These are phyloP conservation scores for Aspergillus neoniger DNA, from an alignment of 2,329 filamentous ascomycete genomes.

Conservation along the genomic window DNA sequence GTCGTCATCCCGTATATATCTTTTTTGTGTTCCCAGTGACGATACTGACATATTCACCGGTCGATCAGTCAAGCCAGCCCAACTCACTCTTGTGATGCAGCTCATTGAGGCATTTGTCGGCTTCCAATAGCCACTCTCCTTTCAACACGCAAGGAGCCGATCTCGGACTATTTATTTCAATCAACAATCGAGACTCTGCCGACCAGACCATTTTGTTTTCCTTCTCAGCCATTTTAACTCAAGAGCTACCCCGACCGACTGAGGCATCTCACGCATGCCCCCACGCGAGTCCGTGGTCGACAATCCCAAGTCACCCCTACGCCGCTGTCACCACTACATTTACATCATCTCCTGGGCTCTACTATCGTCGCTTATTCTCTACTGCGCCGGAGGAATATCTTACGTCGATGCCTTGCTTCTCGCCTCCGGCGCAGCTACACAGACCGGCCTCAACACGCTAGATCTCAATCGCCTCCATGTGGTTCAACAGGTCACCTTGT, in stretches of 20 bases:
- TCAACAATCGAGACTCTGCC: background rate
- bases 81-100: background rate
- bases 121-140: conserved; percentile 6
- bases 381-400: conserved; percentile 56
- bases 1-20: background rate
- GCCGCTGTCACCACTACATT: conserved; percentile 53
- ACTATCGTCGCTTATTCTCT: conserved; percentile 73
- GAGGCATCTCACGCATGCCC: conserved; percentile 10
- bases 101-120: conserved; percentile 11
- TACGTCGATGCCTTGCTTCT: conserved; percentile 90
- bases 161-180: background rate
- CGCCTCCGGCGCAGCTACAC: conserved; percentile 76
- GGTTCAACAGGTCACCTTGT: conserved; percentile 71
- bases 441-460: conserved; percentile 82
- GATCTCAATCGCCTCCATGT: conserved; percentile 66
- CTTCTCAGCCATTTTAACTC: background rate
- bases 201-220: background rate
- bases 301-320: conserved; percentile 16
- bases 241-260: background rate
- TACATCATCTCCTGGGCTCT: conserved; percentile 75
- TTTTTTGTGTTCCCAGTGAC: background rate
- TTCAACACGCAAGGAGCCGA: background rate
- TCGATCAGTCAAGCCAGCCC: background rate
- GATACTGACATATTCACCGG: background rate
- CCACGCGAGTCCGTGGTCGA: conserved; percentile 9